Evolutionary conservation across 164 flowering plant genomes (phyloP), one percentile per base, ranked within the genome.

Genomic region (Malania oleifera): DNA sequence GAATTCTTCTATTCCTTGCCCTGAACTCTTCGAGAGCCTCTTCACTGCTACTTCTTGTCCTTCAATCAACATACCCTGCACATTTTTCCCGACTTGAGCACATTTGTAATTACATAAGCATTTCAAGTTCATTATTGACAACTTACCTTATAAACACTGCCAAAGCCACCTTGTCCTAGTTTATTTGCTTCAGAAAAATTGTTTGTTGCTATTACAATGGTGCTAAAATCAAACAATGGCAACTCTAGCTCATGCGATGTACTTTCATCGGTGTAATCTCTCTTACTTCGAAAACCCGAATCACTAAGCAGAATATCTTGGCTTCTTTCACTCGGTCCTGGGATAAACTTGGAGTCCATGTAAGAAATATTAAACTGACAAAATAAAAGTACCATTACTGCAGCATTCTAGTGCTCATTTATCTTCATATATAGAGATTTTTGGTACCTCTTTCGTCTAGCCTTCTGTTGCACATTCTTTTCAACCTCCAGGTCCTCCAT

Each of bases 111-210:
- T 52, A 37, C 17, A n/a, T 22, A 44, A 25, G 0, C 15, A n/a
- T 17, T 2, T 15, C 17, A 10, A 5, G 58, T 23, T 5, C 38
- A 56, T 22, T 20, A 52, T n/a, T 13, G 8, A 25, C 2, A 29
- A 44, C 13, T 67, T 67, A 82, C 93, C 90, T 79, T 86, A 67
- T 86, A 82, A 52, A 86, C 93, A 40, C 59, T 13, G 3, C 93
- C 93, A 63, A 84, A 86, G 35, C 93, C 93, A 20, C 93, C 93
- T 70, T 80, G 70, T 31, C 93, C 93, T 0, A 84, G 73, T 56
- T 77, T 79, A 47, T 82, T 81, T 17, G 48, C 64, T 22, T 67
- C 74, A 17, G 82, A 77, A 52, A 84, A 84, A 37, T 75, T 71
- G 41, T 79, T 31, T 0, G 90, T 82, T 2, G 85, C 90, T 4